Conservation (phyloP, 1,284 basidiomycete species). For the Vanrija sp. region DNA sequence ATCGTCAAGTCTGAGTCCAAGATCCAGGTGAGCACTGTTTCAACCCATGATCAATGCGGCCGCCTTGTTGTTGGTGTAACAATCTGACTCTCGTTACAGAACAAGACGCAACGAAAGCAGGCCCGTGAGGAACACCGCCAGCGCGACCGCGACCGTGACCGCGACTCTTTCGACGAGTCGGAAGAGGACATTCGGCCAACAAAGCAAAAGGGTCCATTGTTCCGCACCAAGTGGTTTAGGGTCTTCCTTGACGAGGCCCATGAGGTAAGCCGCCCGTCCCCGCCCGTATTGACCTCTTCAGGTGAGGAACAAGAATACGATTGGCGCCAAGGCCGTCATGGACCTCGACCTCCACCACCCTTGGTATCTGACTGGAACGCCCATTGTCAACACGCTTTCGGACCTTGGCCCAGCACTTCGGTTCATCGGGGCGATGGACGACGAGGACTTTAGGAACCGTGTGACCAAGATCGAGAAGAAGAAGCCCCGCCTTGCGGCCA, state of each 20-base stretch:
- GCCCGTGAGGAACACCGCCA: constrained; percentile 3
- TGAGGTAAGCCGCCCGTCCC: constrained; percentile 11
- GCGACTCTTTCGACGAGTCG: constrained; percentile 1
- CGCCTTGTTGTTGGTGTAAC: not conserved
- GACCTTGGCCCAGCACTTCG: constrained; percentile 27
- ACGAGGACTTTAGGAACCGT: constrained; percentile 31
- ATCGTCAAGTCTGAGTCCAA: constrained; percentile 30
- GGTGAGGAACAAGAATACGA: constrained; percentile 39
- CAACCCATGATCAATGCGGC: no score
- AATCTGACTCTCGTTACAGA: constrained; percentile 12
- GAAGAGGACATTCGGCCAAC: constrained; percentile 13
- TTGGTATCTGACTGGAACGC: constrained; percentile 45
- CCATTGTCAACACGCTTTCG: constrained; percentile 30
- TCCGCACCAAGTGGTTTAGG: constrained; percentile 44
- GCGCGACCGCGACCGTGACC: not conserved
- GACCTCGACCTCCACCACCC: constrained; percentile 33
- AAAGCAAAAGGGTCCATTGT: constrained; percentile 34
- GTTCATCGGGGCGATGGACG: constrained; percentile 33
- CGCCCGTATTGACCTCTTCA: not conserved
- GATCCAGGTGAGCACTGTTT: constrained; percentile 14
- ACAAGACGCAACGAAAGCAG: constrained; percentile 16
- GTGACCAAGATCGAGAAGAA: constrained; percentile 30
- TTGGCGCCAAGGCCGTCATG: constrained; percentile 31
- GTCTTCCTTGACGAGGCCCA: constrained; percentile 51
- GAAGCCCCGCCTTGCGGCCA: constrained; percentile 36